These are phyloP conservation scores for Dentipellis sp. DNA, from an alignment of 768 basidiomycete species.

Conservation along the genomic window DNA sequence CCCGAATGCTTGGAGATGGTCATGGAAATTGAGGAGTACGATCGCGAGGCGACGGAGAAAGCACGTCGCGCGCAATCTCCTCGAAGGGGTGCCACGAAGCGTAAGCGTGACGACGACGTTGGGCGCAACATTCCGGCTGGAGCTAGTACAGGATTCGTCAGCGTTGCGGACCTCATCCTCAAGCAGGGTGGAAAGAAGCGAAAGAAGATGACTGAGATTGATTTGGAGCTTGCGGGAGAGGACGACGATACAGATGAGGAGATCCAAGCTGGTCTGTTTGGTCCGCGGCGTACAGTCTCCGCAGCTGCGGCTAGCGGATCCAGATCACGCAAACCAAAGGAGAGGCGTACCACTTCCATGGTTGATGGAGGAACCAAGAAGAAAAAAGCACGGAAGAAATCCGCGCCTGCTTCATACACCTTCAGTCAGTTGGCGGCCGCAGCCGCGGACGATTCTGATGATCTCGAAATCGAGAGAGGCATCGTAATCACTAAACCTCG, in stretches of 20 bases:
- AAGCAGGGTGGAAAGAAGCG: constrained; percentile 40
- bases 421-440: constrained; percentile 35
- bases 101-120: constrained; percentile 62
- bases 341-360: constrained; percentile 32
- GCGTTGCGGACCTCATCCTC: constrained; percentile 50
- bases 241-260: constrained; percentile 66
- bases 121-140: constrained; percentile 64
- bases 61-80: constrained; percentile 24
- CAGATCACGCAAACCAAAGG: constrained; percentile 24
- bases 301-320: constrained; percentile 29
- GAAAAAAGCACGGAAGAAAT: constrained; percentile 12
- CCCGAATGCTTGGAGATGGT: constrained; percentile 72
- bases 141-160: constrained; percentile 66
- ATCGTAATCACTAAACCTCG: constrained; percentile 14
- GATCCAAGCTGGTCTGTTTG: constrained; percentile 46
- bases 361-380: constrained; percentile 25
- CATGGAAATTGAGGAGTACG: constrained; percentile 73
- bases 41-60: constrained; percentile 37
- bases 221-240: constrained; percentile 34
- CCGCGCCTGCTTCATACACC: constrained; percentile 8
- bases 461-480: constrained; percentile 45
- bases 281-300: constrained; percentile 42
- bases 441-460: constrained; percentile 44
- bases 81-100: constrained; percentile 36
- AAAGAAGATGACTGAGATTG: constrained; percentile 30